Conservation (phyloP, 805 yeast genomes). For the Diddensiella santjacobensis region DNA sequence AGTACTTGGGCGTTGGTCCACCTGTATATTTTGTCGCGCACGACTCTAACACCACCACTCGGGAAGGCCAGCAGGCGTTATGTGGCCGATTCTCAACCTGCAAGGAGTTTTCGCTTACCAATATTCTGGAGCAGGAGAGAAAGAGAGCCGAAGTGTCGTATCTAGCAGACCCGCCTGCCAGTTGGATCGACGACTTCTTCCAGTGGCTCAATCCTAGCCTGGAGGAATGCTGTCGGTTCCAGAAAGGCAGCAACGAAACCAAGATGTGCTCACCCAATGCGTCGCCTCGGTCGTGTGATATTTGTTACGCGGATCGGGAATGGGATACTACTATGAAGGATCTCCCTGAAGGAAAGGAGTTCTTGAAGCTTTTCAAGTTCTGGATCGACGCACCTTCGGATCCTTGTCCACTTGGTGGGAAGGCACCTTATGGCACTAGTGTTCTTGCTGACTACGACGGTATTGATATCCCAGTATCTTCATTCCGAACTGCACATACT, state of each 20-base stretch:
- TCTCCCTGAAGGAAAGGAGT: constrained; percentile 71
- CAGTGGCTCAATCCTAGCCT: constrained; percentile 82
- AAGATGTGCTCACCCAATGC: constrained; percentile 66
- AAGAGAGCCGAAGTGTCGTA: constrained; percentile 61
- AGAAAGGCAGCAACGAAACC: constrained; percentile 44
- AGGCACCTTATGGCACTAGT: constrained; percentile 78
- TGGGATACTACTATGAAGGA: constrained; percentile 78
- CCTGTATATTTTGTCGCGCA: constrained; percentile 85
- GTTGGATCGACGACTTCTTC: constrained; percentile 90
- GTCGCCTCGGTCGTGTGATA: constrained; percentile 66
- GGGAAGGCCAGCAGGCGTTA: constrained; percentile 62
- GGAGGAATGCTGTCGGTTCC: constrained; percentile 78
- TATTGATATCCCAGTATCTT: constrained; percentile 48
- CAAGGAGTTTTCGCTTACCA: constrained; percentile 70
- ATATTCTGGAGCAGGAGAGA: constrained; percentile 80
- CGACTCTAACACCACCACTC: constrained; percentile 56
- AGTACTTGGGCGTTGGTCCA: constrained; percentile 80
- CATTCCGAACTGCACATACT: constrained; percentile 74
- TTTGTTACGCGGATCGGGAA: constrained; percentile 60
- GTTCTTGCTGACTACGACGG: constrained; percentile 43
- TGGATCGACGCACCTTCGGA: constrained; percentile 87
- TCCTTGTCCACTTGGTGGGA: constrained; percentile 93
- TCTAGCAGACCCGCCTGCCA: constrained; percentile 76
- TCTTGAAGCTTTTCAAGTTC: constrained; percentile 64
- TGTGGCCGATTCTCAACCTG: constrained; percentile 91